Evolutionary conservation across 2,329 filamentous ascomycete species (phyloP), one percentile per base, ranked within the genome.

Genomic region (Torrubiellomyces zombiae): DNA sequence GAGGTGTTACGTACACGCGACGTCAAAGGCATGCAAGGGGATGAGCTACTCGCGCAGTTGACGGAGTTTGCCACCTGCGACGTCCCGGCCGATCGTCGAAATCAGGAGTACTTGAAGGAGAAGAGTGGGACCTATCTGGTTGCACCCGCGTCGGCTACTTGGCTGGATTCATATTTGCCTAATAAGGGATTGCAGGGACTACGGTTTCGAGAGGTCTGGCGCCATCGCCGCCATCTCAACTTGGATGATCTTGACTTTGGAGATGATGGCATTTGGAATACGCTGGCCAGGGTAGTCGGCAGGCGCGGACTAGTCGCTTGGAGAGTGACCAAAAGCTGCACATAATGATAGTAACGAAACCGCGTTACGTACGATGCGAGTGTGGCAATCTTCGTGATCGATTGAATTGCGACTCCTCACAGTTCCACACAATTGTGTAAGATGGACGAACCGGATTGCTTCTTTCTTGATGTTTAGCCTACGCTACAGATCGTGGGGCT

Each of bases 181-280:
- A 69, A 72, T 33, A 70, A 70, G 45, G 63, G 61, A 1, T 39
- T 69, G 18, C 57, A 67, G 10, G 67, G 67, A 2, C 39, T 82
- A 25, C 52, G 62, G 16, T 75, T 85, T 38, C 60, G 72, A 30
- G 67, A 80, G 44, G 65, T 80, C 4, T 85, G 76, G 75, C 62
- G 63, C 30, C 62, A 79, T 38, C 53, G 50, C 23, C 58, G 60
- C 28, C 79, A 86, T 47, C 48, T 86, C 17, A 83, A 82, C 39
- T 53, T 86, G 20, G 79, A 86, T 46, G 79, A 86, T 48, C 55
- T 86, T 43, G 77, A 85, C 42, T 82, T 80, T 55, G 75, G 57
- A 3, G 72, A 78, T 31, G 78, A 85, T 38, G 79, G 79, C 5
- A 57, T 85, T 25, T 75, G 69, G 73, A 58, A 64, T 32, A 85